Evolutionary conservation across 805 yeast species (phyloP), one percentile per base, ranked within the genome.

Genomic region (Citeromyces matritensis): DNA sequence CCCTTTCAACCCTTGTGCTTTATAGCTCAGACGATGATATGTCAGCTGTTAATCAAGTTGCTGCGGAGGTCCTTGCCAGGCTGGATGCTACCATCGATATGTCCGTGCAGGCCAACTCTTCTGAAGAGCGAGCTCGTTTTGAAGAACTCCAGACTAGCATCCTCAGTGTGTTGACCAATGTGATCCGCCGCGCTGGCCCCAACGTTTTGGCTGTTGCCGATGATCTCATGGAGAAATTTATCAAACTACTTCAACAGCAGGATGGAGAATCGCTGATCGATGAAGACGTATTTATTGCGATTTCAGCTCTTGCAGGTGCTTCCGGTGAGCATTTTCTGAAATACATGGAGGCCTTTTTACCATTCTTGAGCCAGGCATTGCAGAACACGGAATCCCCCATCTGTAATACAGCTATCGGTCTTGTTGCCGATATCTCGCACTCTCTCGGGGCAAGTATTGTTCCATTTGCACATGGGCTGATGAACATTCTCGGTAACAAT

Each of bases 341-440:
- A 43, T 91, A 83, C 52, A 73, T 86, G 74, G 74, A 70, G 34
- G 66, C 80, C 5, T 84, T 91, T 51, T 61, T 83, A 37, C 96
- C 97, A 34, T 86, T 65, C 51, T 64, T 91, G 50, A 72, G 74
- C 11, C 65, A 66, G 38, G 95, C 95, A 0, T 63, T 91, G 38
- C 69, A 72, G 43, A 86, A 85, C 53, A 73, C 80, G 6, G 95
- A 83, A 25, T 73, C 84, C 4, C 80, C 86, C 25, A 74, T 82
- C 8, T 79, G 95, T 46, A 70, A 70, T 39, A 82, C 95, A 4
- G 94, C 97, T 3, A 85, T 91, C 35, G 97, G 98, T 4, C 67
- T 91, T 31, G 85, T 91, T 36, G 95, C 95, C 12, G 98, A 91
- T 57, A 76, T 88, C 42, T 71, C 93, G 7, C 94, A 85, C 48